Percentiles rank a stretch among this genome's conserved stretches.
phyloP scores from a whole-genome alignment of 2,329 filamentous ascomycete species.

The Shiraia bambusicola region DNA sequence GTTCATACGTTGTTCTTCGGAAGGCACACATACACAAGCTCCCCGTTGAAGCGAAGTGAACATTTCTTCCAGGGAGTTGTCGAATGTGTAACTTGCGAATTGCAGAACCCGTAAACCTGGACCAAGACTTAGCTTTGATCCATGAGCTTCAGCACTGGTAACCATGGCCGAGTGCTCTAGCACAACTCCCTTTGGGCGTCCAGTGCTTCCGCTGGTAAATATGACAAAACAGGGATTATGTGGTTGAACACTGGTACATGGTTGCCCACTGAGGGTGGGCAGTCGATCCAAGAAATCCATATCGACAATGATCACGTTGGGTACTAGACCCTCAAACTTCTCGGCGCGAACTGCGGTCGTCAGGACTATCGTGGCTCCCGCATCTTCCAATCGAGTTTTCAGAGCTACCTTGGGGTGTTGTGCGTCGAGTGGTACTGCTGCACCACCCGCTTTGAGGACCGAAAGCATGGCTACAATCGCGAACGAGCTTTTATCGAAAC shows the following conservation, averaged over 20 bases:
- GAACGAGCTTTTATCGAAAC: slow-evolving; percentile 44
- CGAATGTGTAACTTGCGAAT: slow-evolving; percentile 55
- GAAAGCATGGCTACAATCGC: slow-evolving; percentile 42
- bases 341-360: slow-evolving; percentile 42
- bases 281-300: slow-evolving; percentile 40
- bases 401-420: slow-evolving; percentile 38
- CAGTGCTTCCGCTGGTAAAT: slow-evolving; percentile 38
- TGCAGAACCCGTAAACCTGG: slow-evolving; percentile 38
- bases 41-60: slow-evolving; percentile 55
- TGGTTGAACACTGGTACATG: slow-evolving; percentile 23
- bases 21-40: slow-evolving; percentile 57
- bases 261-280: slow-evolving; percentile 10
- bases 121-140: slow-evolving; percentile 27
- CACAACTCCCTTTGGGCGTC: slow-evolving; percentile 38
- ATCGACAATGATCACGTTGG: slow-evolving; percentile 42
- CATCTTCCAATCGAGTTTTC: slow-evolving; percentile 44
- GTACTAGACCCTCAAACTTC: slow-evolving; percentile 45
- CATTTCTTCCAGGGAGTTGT: slow-evolving; percentile 58
- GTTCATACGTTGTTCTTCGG: slow-evolving; percentile 57
- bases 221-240: slow-evolving; percentile 36
- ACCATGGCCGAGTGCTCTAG: slow-evolving; percentile 37
- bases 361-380: slow-evolving; percentile 44
- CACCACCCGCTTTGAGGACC: slow-evolving; percentile 43
- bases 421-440: slow-evolving; percentile 41
- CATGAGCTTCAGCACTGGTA: slow-evolving; percentile 35